Conservation (phyloP, 129 eudicot genomes). For the Rutidosis leptorrhynchoides region DNA sequence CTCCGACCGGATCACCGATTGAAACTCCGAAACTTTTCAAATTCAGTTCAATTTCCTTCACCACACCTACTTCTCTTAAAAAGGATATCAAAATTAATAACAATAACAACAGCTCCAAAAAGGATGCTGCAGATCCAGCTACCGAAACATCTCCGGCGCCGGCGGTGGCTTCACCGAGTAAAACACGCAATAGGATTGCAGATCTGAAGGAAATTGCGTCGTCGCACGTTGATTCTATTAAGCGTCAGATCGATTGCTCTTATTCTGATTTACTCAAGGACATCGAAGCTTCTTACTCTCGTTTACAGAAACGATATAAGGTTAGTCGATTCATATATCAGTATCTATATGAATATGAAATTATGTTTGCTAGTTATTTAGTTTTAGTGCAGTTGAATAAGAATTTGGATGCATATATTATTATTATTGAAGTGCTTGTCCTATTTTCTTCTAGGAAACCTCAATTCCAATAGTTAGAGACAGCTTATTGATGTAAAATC, state of each 20-base stretch:
- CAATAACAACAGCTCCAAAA: not conserved
- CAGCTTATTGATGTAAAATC: not conserved
- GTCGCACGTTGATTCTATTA: constrained; percentile 54
- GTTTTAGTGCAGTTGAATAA: not conserved
- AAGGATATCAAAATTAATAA: constrained; percentile 24
- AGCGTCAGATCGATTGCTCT: constrained; percentile 51
- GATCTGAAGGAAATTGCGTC: constrained; percentile 60
- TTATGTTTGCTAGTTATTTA: not conserved
- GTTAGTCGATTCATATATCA: constrained; percentile 28
- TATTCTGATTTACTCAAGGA: constrained; percentile 61
- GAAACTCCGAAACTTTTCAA: constrained; percentile 46
- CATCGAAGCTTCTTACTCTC: constrained; percentile 47
- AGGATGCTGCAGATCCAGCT: constrained; percentile 2
- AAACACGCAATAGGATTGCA: constrained; percentile 34
- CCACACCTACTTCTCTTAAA: constrained; percentile 24
- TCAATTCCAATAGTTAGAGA: not conserved
- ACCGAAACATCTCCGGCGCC: constrained; percentile 25
- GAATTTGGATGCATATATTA: not conserved
- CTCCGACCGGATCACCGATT: constrained; percentile 23
- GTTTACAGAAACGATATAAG: constrained; percentile 73
- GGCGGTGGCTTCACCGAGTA: constrained; percentile 27
- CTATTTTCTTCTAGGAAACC: not conserved
- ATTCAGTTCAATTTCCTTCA: constrained; percentile 37
- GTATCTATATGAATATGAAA: not conserved
- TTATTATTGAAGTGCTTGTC: not conserved